phyloP scores from a whole-genome alignment of 2,329 filamentous ascomycete species.

The Dissoconium aciculare region DNA sequence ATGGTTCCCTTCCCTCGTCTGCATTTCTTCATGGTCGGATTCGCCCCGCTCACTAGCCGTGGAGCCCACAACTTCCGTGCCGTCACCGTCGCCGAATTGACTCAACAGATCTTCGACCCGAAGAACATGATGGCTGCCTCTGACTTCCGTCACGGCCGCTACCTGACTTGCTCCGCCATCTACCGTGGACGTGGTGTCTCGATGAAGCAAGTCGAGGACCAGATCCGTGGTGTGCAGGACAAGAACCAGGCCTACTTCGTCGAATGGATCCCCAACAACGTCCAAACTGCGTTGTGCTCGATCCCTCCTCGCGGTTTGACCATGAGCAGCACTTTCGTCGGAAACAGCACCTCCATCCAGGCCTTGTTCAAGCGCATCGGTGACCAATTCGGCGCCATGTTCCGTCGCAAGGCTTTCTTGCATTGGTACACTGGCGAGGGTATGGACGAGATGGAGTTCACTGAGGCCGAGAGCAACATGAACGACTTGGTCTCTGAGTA shows the following conservation, averaged over 20 bases:
- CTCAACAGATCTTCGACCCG: slow-evolving; percentile 99
- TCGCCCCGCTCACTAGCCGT: slow-evolving; percentile 88
- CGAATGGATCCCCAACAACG: slow-evolving; percentile 99
- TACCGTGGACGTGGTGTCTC: slow-evolving; percentile 99
- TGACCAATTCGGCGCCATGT: slow-evolving; percentile 99
- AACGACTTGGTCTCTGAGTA: slow-evolving; percentile 98
- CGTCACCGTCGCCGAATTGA: slow-evolving; percentile 90
- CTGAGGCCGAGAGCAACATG: slow-evolving; percentile 99
- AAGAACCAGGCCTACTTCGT: slow-evolving; percentile 99
- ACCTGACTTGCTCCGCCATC: slow-evolving; percentile 97
- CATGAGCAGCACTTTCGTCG: slow-evolving; percentile 97
- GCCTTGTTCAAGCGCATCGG: slow-evolving; percentile 99
- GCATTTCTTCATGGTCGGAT: slow-evolving; percentile 99
- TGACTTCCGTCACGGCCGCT: slow-evolving; percentile 98
- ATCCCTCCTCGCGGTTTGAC: slow-evolving; percentile 92
- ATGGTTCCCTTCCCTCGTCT: slow-evolving; percentile 99
- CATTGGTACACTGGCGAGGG: slow-evolving; percentile 99
- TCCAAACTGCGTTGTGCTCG: slow-evolving; percentile 96
- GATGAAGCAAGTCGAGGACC: slow-evolving; percentile 99
- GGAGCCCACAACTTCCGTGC: slow-evolving; percentile 89
- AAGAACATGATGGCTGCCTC: slow-evolving; percentile 99
- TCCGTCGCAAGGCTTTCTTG: slow-evolving; percentile 99
- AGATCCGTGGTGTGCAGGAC: slow-evolving; percentile 99
- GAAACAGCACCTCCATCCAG: slow-evolving; percentile 98
- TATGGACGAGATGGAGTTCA: slow-evolving; percentile 99